Evolutionary conservation across 148 eudicot genomes (phyloP), one percentile per base, ranked within the genome.

Genomic region (Limonium bicolor): DNA sequence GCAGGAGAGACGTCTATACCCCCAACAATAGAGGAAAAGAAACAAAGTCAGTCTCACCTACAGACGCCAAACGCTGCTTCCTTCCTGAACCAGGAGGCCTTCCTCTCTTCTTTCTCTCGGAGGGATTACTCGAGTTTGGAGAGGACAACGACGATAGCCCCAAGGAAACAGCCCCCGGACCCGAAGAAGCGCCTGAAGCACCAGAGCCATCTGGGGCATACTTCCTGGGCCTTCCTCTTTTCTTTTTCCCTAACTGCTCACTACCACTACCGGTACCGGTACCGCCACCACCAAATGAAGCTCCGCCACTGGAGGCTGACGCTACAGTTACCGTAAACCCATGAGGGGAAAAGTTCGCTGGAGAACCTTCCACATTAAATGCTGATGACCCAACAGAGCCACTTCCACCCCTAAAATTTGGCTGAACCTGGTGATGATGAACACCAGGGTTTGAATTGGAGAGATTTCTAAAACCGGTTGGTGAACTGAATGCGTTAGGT

Each of bases 181-280:
- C 70, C 0, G 66, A 34, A 3, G 33, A 46, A 11, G 39, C 25
- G n/a, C n/a, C n/a, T n/a, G n/a, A n/a, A 0, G 60, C 30, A 16
- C 46, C 60, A 20, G 95, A 51, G 14, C 93, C 94, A 66, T 74
- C 95, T 17, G 94, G 93, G 2, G 74, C 77, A 62, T 90, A 90
- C 10, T 90, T 90, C 42, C 97, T 56, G 3, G 97, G 97, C 72
- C 97, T 80, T n/a, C 97, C 97, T 52, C 97, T 77, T 67, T 90
- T 90, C 64, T 84, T 90, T 82, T 77, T 90, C 11, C 41, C 37
- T 15, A 23, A 15, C 14, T 77, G 54, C 32, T 67, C 92, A 58
- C 70, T 59, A 39, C 69, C 92, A 55, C 74, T 59, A 47, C 47
- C 27, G 48, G 80, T 40, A 18, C 61, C 79, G 43, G 32, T 24